Evolutionary conservation across 108 stramenopile genomes (phyloP).

Genomic region (Phaeodactylum tricornutum): DNA sequence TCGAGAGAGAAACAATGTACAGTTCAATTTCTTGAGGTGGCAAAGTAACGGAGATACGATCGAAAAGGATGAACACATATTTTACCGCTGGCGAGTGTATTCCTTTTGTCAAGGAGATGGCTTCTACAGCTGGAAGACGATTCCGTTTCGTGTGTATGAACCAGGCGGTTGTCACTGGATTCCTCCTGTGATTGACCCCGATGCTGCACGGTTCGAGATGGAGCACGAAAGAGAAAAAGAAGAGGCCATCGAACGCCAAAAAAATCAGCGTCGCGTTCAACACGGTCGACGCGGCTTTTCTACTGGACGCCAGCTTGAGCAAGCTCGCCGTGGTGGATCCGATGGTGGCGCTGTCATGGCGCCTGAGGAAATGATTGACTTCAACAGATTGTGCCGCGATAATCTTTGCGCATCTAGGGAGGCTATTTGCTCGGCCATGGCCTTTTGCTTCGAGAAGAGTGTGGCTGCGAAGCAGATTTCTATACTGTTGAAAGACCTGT

Average conservation of each 20-base stretch:
- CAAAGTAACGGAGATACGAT: background rate
- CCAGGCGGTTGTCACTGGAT: constrained; percentile 41
- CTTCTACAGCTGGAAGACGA: constrained; percentile 41
- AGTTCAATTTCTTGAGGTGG: background rate
- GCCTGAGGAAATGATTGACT: constrained; percentile 35
- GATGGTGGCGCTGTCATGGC: constrained; percentile 36
- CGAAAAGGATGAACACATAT: constrained; percentile 34
- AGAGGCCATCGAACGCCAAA: constrained; percentile 16
- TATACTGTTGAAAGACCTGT: constrained; percentile 35
- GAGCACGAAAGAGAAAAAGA: constrained; percentile 22
- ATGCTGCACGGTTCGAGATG: constrained; percentile 31
- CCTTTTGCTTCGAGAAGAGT: constrained; percentile 81
- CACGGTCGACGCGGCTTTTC: constrained; percentile 12
- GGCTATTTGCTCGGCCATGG: constrained; percentile 72
- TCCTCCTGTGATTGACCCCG: constrained; percentile 40
- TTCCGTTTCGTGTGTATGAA: constrained; percentile 59
- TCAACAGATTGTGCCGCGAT: constrained; percentile 37
- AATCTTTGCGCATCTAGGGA: constrained; percentile 46
- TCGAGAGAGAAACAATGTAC: constrained; percentile 3
- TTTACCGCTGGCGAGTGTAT: constrained; percentile 70
- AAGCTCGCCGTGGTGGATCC: constrained; percentile 13
- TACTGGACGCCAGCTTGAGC: constrained; percentile 55
- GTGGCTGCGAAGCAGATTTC: constrained; percentile 53
- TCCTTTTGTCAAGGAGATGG: constrained; percentile 58
- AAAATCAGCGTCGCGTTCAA: constrained; percentile 33